Evolutionary conservation across 257 asterid genomes (phyloP).

Genomic region (Nicotiana undulata): DNA sequence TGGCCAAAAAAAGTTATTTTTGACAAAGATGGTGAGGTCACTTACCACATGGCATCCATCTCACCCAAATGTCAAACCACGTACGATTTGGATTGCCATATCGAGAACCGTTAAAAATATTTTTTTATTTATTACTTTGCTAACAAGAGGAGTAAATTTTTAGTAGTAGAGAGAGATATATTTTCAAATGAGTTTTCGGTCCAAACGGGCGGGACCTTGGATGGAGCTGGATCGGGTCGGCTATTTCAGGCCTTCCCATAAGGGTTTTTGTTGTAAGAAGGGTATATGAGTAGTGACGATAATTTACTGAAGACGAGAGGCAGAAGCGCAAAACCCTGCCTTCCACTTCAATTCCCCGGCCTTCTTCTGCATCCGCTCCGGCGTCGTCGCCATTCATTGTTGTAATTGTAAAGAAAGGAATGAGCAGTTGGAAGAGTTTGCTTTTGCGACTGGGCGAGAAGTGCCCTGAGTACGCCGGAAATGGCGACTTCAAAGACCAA

Average conservation of each 20-base stretch:
- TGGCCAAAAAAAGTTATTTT: no score
- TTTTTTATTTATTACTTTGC: no score
- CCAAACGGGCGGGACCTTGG: not conserved
- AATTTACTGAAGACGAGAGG: not conserved
- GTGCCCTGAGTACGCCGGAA: constrained; percentile 81
- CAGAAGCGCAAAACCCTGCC: not conserved
- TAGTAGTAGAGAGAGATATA: no score
- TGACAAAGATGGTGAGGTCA: no score
- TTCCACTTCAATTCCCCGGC: not conserved
- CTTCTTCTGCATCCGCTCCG: not conserved
- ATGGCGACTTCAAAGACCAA: constrained; percentile 76
- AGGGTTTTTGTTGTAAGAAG: not conserved
- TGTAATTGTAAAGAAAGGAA: constrained; percentile 6
- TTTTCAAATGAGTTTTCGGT: no score
- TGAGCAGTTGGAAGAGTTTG: constrained; percentile 78
- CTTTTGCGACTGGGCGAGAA: constrained; percentile 92
- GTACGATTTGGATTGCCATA: no score
- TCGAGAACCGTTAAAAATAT: no score
- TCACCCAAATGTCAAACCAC: no score
- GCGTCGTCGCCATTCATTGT: not conserved
- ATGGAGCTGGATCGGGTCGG: not conserved
- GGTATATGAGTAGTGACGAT: not conserved
- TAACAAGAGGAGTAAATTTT: no score
- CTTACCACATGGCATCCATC: no score
- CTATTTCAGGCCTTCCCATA: not conserved